These are phyloP conservation scores for Tuber umbilicatum DNA, from an alignment of 495 filamentous ascomycete species.

Conservation along the genomic window DNA sequence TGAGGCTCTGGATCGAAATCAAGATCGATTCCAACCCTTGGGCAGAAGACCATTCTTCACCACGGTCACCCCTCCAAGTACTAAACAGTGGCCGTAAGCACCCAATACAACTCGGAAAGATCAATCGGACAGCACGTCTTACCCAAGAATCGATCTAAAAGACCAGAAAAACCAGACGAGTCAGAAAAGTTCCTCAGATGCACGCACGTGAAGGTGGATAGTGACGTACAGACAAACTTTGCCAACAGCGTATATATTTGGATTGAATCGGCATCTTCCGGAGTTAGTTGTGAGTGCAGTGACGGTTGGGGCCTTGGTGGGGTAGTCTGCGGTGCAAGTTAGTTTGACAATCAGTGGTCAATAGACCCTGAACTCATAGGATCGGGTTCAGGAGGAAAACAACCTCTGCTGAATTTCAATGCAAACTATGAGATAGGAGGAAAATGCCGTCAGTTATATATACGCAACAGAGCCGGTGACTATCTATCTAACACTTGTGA, in stretches of 20 bases:
- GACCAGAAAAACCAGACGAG: slow-evolving; percentile 25
- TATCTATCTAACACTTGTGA: background rate
- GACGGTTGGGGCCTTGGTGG: slow-evolving; percentile 70
- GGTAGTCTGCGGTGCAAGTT: slow-evolving; percentile 61
- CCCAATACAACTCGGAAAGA: background rate
- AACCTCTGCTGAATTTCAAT: slow-evolving; percentile 62
- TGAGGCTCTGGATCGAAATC: slow-evolving; percentile 90
- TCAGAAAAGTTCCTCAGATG: slow-evolving; percentile 6
- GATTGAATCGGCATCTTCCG: slow-evolving; percentile 84
- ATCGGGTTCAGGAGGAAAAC: slow-evolving; percentile 6
- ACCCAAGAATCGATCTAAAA: slow-evolving; percentile 84
- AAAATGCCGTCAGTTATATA: slow-evolving; percentile 3
- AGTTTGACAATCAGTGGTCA: slow-evolving; percentile 7
- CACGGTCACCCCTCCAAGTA: slow-evolving; percentile 83
- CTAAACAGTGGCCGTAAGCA: slow-evolving; percentile 47
- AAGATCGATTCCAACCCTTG: slow-evolving; percentile 92
- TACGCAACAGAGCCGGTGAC: slow-evolving; percentile 2
- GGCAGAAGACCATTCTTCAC: slow-evolving; percentile 92
- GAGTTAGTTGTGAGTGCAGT: slow-evolving; percentile 75
- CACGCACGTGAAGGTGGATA: background rate
- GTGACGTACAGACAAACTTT: slow-evolving; percentile 79
- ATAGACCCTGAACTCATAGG: slow-evolving; percentile 6
- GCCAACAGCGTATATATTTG: slow-evolving; percentile 87
- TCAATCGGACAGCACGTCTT: slow-evolving; percentile 40
- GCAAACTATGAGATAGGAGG: slow-evolving; percentile 48